These are phyloP conservation scores for Ensete ventricosum DNA, from an alignment of 176 grass and related monocot genomes.

Conservation along the genomic window DNA sequence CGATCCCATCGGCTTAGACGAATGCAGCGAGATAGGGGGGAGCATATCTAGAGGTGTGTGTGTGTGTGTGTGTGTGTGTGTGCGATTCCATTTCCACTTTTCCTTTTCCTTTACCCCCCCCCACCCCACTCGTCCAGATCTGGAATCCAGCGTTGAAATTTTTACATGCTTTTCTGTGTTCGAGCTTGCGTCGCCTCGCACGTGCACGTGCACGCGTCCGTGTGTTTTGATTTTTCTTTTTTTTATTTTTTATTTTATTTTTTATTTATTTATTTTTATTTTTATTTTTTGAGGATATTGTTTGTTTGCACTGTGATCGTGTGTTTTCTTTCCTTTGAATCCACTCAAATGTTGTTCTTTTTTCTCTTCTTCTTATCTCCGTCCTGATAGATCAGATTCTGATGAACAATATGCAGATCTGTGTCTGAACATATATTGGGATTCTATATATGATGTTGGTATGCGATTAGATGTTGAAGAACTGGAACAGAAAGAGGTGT, in stretches of 20 bases:
- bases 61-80: too few relatives aligned
- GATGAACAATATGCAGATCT: neutral
- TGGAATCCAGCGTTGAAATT: too few relatives aligned
- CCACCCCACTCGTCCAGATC: too few relatives aligned
- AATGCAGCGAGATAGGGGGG: neutral
- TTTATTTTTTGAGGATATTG: neutral
- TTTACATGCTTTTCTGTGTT: too few relatives aligned
- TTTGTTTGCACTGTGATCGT: neutral
- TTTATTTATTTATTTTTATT: too few relatives aligned
- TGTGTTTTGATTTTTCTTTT: too few relatives aligned
- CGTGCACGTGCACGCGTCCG: too few relatives aligned
- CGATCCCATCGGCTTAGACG: neutral
- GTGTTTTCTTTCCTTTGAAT: neutral
- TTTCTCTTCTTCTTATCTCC: neutral
- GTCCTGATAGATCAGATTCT: neutral
- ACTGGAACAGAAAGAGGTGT: neutral
- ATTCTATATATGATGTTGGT: neutral
- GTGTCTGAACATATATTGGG: neutral
- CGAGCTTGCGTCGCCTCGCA: too few relatives aligned
- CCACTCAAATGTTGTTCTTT: neutral
- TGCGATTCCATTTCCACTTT: neutral
- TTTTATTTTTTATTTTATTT: too few relatives aligned
- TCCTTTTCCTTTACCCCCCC: neutral
- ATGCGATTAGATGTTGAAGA: neutral
- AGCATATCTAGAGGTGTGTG: neutral